Evolutionary conservation across 2,329 filamentous ascomycete species (phyloP).

Genomic region (Chalara sp.): DNA sequence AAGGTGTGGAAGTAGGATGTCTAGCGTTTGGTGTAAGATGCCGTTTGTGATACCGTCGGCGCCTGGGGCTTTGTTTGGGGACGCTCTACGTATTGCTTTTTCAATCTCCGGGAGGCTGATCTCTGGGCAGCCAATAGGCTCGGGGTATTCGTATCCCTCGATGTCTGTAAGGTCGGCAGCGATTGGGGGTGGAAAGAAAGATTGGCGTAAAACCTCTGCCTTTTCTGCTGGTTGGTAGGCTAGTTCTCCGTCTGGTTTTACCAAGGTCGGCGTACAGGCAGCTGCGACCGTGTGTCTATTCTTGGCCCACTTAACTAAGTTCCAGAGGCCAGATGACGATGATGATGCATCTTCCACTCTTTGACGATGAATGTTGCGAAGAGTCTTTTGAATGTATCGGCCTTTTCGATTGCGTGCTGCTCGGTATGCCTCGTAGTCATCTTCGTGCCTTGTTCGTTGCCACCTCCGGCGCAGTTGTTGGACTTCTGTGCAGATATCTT

Average conservation of each 20-base stretch:
- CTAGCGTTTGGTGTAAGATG: slow-evolving; percentile 8
- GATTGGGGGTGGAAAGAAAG: slow-evolving; percentile 1
- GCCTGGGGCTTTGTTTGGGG: slow-evolving; percentile 11
- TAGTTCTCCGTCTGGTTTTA: not conserved
- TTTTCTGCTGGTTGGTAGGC: slow-evolving; percentile 1
- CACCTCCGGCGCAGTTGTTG: not conserved
- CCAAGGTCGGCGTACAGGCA: not conserved
- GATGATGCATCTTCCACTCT: slow-evolving; percentile 3
- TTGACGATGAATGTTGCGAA: not conserved
- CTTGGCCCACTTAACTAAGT: slow-evolving; percentile 3
- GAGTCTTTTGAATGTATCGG: slow-evolving; percentile 1
- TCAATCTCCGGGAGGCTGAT: not conserved
- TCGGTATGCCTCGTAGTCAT: slow-evolving; percentile 1
- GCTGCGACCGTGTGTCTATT: not conserved
- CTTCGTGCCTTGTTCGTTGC: slow-evolving; percentile 1
- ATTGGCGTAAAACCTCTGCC: slow-evolving; percentile 1
- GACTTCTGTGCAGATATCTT: slow-evolving; percentile 4
- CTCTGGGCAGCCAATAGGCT: not conserved
- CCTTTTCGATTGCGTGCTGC: slow-evolving; percentile 1
- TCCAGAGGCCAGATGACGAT: not conserved
- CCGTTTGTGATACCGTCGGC: slow-evolving; percentile 3
- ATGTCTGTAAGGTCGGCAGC: not conserved
- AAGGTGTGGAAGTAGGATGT: slow-evolving; percentile 6
- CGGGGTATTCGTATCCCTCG: slow-evolving; percentile 1
- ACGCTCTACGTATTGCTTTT: not conserved